These are phyloP conservation scores for Leucocoprinus sp. DNA, from an alignment of 768 basidiomycete genomes.

Conservation along the genomic window DNA sequence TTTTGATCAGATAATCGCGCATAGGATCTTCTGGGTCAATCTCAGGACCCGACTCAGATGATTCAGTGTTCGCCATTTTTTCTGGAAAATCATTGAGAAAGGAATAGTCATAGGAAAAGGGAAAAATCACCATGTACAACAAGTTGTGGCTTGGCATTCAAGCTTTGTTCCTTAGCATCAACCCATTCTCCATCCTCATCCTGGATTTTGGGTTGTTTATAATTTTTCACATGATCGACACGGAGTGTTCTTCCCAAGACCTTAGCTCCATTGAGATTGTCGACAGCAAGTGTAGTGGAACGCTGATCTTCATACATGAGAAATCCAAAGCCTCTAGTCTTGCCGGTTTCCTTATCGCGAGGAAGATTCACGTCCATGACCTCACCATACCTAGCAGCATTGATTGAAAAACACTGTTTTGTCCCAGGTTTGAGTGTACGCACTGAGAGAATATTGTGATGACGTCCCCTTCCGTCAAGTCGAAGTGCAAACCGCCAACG, in stretches of 20 bases:
- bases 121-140: slow-evolving; percentile 38
- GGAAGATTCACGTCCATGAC: slow-evolving; percentile 93
- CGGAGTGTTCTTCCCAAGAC: slow-evolving; percentile 81
- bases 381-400: slow-evolving; percentile 81
- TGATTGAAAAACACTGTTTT: background rate
- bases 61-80: slow-evolving; percentile 49
- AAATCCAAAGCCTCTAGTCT: slow-evolving; percentile 88
- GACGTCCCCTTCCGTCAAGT: slow-evolving; percentile 95
- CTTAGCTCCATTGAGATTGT: slow-evolving; percentile 94
- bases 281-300: slow-evolving; percentile 92
- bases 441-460: slow-evolving; percentile 97
- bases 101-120: slow-evolving; percentile 2
- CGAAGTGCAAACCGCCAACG: slow-evolving; percentile 79
- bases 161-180: slow-evolving; percentile 76
- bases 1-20: slow-evolving; percentile 81
- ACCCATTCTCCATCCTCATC: slow-evolving; percentile 78
- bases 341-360: slow-evolving; percentile 87
- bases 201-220: slow-evolving; percentile 78
- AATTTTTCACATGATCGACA: slow-evolving; percentile 89
- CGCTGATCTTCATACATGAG: slow-evolving; percentile 99
- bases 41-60: slow-evolving; percentile 53
- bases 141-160: slow-evolving; percentile 79
- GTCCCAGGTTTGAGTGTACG: slow-evolving; percentile 21
- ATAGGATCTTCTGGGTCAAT: slow-evolving; percentile 98
- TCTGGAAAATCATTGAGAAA: slow-evolving; percentile 24